Evolutionary conservation across 805 yeast genomes (phyloP).

Genomic region (Pichia rugopelliculosa): DNA sequence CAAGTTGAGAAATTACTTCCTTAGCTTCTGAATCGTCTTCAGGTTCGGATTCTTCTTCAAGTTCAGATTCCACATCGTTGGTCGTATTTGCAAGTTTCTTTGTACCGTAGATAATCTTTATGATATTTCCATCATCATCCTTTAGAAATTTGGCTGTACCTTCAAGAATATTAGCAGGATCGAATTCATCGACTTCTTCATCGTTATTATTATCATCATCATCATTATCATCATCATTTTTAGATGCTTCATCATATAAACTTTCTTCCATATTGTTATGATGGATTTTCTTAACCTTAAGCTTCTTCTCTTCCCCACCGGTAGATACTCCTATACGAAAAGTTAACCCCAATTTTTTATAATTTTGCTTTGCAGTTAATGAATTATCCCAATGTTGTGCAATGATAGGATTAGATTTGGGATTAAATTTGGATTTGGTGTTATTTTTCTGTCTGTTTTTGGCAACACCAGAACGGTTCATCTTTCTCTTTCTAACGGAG

Average conservation of each 20-base stretch:
- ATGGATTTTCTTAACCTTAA: slow-evolving; percentile 30
- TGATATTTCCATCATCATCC: slow-evolving; percentile 60
- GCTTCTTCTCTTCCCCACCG: slow-evolving; percentile 71
- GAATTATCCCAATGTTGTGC: slow-evolving; percentile 86
- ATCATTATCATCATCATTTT: slow-evolving; percentile 27
- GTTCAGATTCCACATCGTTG: not conserved
- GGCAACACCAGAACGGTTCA: slow-evolving; percentile 61
- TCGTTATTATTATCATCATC: slow-evolving; percentile 27
- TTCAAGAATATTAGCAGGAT: slow-evolving; percentile 57
- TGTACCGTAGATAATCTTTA: slow-evolving; percentile 64
- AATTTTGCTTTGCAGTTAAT: slow-evolving; percentile 78
- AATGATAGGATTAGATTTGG: slow-evolving; percentile 70
- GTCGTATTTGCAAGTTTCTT: slow-evolving; percentile 28
- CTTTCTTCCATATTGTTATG: slow-evolving; percentile 13
- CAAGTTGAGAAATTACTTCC: slow-evolving; percentile 62
- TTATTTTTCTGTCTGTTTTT: slow-evolving; percentile 72
- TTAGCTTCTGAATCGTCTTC: slow-evolving; percentile 32
- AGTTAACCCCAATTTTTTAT: slow-evolving; percentile 70
- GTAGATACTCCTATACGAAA: slow-evolving; percentile 59
- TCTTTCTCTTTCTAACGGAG: slow-evolving; percentile 77
- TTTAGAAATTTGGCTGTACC: slow-evolving; percentile 75
- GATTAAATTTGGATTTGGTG: slow-evolving; percentile 57
- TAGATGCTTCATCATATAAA: slow-evolving; percentile 25
- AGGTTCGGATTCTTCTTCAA: slow-evolving; percentile 17
- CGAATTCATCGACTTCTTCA: slow-evolving; percentile 34